phyloP scores from a whole-genome alignment of 2,329 filamentous ascomycete genomes.

The Rhynchosporium graminicola region DNA sequence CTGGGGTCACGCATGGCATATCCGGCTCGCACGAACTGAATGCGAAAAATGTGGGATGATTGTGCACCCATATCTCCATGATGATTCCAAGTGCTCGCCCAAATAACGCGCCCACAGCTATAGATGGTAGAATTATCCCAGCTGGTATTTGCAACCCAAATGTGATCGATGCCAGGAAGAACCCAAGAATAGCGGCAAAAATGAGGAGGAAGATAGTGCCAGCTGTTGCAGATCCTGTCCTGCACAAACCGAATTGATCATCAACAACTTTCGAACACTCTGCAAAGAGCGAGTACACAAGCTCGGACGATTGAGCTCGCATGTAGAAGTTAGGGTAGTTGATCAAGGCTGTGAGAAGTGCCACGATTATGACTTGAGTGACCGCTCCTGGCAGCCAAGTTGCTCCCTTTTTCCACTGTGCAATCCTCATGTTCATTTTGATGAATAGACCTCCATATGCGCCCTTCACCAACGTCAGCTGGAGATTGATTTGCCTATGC shows the following conservation, averaged over 20 bases:
- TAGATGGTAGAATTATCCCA: conserved; percentile 92
- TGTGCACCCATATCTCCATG: conserved; percentile 83
- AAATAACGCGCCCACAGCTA: conserved; percentile 90
- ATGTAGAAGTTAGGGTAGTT: conserved; percentile 98
- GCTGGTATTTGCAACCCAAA: conserved; percentile 95
- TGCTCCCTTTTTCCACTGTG: conserved; percentile 71
- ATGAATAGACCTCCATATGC: conserved; percentile 94
- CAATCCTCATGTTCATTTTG: conserved; percentile 86
- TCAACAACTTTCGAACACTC: conserved; percentile 83
- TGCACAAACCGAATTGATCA: conserved; percentile 89
- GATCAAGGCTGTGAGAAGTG: conserved; percentile 80
- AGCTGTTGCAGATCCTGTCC: conserved; percentile 78
- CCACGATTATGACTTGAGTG: conserved; percentile 75
- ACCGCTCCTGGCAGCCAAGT: conserved; percentile 72
- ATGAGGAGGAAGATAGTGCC: conserved; percentile 81
- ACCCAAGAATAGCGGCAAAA: conserved; percentile 79
- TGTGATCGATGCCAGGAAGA: conserved; percentile 81
- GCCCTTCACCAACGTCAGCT: conserved; percentile 52
- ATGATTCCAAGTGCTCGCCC: conserved; percentile 87
- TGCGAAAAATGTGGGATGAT: conserved; percentile 73
- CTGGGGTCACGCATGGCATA: conserved; percentile 84
- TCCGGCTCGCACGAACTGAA: conserved; percentile 85
- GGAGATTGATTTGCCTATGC: not conserved
- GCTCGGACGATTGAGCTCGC: conserved; percentile 86
- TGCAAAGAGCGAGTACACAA: conserved; percentile 88